These are phyloP conservation scores for Umbelopsis sp. DNA, from an alignment of 192 early-diverging fungal species.

Conservation along the genomic window DNA sequence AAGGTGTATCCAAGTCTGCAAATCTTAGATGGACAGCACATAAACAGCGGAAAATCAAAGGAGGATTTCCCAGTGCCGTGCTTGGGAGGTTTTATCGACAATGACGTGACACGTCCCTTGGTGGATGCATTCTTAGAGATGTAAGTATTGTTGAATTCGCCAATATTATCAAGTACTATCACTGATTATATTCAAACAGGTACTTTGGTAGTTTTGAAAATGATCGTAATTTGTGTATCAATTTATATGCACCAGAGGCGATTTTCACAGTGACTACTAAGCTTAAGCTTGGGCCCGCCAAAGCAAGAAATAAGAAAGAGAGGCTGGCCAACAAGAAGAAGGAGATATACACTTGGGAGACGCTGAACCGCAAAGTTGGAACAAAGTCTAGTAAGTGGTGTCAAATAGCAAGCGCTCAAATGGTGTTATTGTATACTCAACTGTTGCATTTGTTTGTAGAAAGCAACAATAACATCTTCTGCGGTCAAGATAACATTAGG, in stretches of 20 bases:
- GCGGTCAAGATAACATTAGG: background rate
- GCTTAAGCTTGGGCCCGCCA: background rate
- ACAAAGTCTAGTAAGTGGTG: background rate
- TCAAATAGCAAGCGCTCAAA: background rate
- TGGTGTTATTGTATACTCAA: background rate
- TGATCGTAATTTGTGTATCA: background rate
- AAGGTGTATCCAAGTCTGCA: slow-evolving; percentile 4
- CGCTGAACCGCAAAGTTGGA: background rate
- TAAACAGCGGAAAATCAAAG: background rate
- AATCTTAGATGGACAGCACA: background rate
- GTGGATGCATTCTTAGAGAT: background rate
- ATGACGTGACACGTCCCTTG: background rate
- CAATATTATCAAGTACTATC: background rate
- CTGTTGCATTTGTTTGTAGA: background rate
- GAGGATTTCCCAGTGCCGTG: slow-evolving; percentile 3
- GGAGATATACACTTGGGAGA: background rate
- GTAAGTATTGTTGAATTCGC: background rate
- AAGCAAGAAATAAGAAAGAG: background rate
- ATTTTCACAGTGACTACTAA: background rate
- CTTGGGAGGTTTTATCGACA: background rate
- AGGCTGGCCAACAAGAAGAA: background rate
- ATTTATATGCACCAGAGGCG: background rate
- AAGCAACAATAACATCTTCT: background rate
- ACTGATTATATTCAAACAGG: background rate
- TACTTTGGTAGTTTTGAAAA: background rate